Percentiles rank a stretch among this genome's conserved stretches.
Evolutionary conservation across 257 asterid species (phyloP).

Genomic region (Buddleja alternifolia): DNA sequence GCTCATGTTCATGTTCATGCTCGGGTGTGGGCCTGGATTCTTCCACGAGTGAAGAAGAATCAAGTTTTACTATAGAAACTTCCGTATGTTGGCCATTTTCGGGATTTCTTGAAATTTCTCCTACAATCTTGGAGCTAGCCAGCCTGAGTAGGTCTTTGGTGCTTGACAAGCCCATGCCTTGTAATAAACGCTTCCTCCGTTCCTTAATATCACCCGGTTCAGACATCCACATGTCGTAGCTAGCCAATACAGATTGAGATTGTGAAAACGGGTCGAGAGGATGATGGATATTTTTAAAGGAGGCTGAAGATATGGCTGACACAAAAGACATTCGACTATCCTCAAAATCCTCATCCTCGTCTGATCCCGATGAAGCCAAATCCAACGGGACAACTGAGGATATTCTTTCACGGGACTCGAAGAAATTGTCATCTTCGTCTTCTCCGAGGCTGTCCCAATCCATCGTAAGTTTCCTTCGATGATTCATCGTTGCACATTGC

Average conservation of each 20-base stretch:
- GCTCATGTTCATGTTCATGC: neutral
- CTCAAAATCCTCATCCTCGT: slow-evolving; percentile 62
- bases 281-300: slow-evolving; percentile 33
- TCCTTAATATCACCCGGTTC: slow-evolving; percentile 90
- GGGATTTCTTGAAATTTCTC: slow-evolving; percentile 40
- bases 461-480: slow-evolving; percentile 83
- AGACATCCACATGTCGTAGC: slow-evolving; percentile 85
- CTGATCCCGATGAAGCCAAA: slow-evolving; percentile 53
- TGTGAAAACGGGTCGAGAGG: slow-evolving; percentile 24
- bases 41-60: slow-evolving; percentile 29
- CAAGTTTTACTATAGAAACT: neutral
- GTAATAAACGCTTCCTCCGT: slow-evolving; percentile 78
- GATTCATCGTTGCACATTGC: slow-evolving; percentile 61
- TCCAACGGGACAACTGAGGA: slow-evolving; percentile 64
- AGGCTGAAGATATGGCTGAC: slow-evolving; percentile 53
- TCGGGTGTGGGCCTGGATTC: slow-evolving; percentile 17
- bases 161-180: slow-evolving; percentile 93
- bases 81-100: neutral
- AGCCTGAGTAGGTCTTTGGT: slow-evolving; percentile 57
- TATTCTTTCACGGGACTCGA: slow-evolving; percentile 59
- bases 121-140: slow-evolving; percentile 51
- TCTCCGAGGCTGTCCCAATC: slow-evolving; percentile 78
- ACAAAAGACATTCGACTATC: slow-evolving; percentile 80
- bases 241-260: slow-evolving; percentile 36
- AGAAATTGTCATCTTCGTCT: slow-evolving; percentile 83